These are phyloP conservation scores for Neofusicoccum umdonicola DNA, from an alignment of 2,329 filamentous ascomycete species.

Conservation along the genomic window DNA sequence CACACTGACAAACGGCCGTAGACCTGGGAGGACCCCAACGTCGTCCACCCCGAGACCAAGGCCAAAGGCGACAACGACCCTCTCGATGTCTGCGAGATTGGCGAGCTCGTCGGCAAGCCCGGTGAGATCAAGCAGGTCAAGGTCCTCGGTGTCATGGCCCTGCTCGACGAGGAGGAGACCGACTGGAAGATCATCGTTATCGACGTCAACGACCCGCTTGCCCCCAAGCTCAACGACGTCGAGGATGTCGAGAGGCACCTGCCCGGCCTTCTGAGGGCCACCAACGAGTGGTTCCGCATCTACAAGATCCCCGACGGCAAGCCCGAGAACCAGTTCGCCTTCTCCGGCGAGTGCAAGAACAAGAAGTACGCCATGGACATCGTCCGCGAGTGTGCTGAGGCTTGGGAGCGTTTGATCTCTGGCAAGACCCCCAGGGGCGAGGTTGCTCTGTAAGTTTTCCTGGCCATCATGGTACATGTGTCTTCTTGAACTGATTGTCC, in stretches of 20 bases:
- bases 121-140: conserved; percentile 99
- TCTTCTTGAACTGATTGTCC: conserved; percentile 32
- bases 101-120: conserved; percentile 92
- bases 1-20: conserved; percentile 41
- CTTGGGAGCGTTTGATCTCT: conserved; percentile 93
- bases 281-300: conserved; percentile 99
- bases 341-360: conserved; percentile 99
- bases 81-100: conserved; percentile 98
- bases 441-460: conserved; percentile 71
- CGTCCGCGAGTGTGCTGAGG: conserved; percentile 91
- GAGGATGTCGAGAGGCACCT: conserved; percentile 99
- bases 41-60: conserved; percentile 97
- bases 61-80: conserved; percentile 99
- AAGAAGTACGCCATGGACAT: conserved; percentile 98
- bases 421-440: conserved; percentile 79
- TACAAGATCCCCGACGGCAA: conserved; percentile 99
- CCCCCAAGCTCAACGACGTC: conserved; percentile 94
- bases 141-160: conserved; percentile 98
- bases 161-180: conserved; percentile 98
- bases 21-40: conserved; percentile 99
- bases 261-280: conserved; percentile 91
- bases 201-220: conserved; percentile 95
- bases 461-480: not conserved
- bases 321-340: conserved; percentile 99
- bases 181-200: conserved; percentile 99